These are phyloP conservation scores for Skeletonema menzelii DNA, from an alignment of 108 stramenopile genomes.

Conservation along the genomic window DNA sequence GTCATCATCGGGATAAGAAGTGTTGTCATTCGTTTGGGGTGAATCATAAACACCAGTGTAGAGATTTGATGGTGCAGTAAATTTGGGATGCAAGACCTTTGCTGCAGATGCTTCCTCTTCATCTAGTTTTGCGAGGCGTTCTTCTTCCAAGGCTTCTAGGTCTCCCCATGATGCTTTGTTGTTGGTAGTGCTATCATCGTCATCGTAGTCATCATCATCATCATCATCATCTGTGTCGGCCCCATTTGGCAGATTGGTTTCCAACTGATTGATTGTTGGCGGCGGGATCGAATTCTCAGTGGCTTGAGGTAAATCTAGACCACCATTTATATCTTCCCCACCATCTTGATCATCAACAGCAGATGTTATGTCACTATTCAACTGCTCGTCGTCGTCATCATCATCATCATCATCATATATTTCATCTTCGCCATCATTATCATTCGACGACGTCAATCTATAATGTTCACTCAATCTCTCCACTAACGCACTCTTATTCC, in stretches of 20 bases:
- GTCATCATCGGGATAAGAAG: background rate
- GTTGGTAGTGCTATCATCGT: background rate
- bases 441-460: background rate
- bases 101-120: background rate
- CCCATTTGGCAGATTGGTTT: too few species aligned
- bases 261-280: too few species aligned
- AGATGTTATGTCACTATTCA: background rate
- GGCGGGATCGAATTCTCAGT: too few species aligned
- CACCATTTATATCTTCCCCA: background rate
- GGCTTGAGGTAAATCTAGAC: too few species aligned
- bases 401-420: background rate
- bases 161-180: background rate
- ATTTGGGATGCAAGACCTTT: background rate
- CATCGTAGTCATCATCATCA: conserved; percentile 5
- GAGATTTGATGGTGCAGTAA: conserved; percentile 13
- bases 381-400: background rate
- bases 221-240: background rate
- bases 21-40: background rate
- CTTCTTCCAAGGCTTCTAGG: background rate
- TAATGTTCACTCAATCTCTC: conserved; percentile 3
- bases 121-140: background rate
- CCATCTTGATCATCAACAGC: background rate
- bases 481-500: conserved; percentile 13
- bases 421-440: background rate
- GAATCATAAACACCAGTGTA: conserved; percentile 12